A percentile compares a stretch with the other conserved stretches of the same genome.
Evolutionary conservation across 805 yeast genomes (phyloP).

Genomic region (Candida schatavii): DNA sequence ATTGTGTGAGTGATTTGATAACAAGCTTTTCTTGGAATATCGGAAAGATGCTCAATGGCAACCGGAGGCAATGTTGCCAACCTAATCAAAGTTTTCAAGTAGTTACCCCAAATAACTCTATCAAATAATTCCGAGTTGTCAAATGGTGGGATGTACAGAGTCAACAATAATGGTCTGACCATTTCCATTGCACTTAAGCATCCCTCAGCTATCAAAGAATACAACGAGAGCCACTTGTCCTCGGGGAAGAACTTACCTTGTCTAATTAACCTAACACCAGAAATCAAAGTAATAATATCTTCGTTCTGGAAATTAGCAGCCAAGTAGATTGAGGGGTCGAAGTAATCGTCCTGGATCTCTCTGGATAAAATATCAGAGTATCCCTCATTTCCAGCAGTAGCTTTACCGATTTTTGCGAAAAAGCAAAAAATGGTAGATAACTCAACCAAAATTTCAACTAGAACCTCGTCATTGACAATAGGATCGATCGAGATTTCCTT

Average conservation of each 20-base stretch:
- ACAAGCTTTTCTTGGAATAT: conserved; percentile 71
- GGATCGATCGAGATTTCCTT: conserved; percentile 67
- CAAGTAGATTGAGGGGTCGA: conserved; percentile 41
- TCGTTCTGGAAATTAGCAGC: conserved; percentile 43
- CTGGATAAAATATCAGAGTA: conserved; percentile 37
- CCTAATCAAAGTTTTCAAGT: conserved; percentile 53
- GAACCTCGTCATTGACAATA: conserved; percentile 60
- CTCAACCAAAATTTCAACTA: conserved; percentile 73
- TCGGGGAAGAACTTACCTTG: conserved; percentile 62
- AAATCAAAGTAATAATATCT: conserved; percentile 39
- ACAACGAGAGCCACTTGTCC: conserved; percentile 70
- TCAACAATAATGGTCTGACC: conserved; percentile 47
- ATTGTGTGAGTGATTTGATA: conserved; percentile 59
- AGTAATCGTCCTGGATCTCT: conserved; percentile 30
- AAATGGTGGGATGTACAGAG: conserved; percentile 50
- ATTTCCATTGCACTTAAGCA: conserved; percentile 53
- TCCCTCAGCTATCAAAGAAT: conserved; percentile 56
- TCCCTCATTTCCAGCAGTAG: conserved; percentile 42
- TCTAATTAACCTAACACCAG: conserved; percentile 49
- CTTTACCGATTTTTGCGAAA: conserved; percentile 49
- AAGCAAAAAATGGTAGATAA: conserved; percentile 58
- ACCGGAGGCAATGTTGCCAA: conserved; percentile 67
- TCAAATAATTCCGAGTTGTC: conserved; percentile 53
- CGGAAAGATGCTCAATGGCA: conserved; percentile 65
- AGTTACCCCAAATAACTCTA: conserved; percentile 66